Conservation (phyloP, 768 basidiomycete species). For the Paxillus rubicundulus region DNA sequence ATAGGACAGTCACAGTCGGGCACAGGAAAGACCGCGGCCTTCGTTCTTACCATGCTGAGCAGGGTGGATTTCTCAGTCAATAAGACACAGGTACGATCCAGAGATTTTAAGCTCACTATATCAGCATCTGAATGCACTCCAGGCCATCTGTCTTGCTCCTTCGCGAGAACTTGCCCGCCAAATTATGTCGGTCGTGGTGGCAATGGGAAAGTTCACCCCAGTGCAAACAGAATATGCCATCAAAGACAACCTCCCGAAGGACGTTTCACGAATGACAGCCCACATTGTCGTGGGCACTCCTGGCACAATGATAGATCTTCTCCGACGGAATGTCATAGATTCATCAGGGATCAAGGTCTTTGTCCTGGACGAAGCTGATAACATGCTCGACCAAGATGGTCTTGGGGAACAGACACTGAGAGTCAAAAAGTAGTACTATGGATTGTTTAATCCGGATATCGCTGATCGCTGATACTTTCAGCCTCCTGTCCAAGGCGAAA, state of each 20-base stretch:
- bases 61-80: constrained; percentile 82
- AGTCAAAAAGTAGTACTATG: constrained; percentile 79
- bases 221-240: constrained; percentile 96
- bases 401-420: constrained; percentile 90
- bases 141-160: constrained; percentile 97
- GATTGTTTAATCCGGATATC: neutral
- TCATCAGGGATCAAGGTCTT: constrained; percentile 82
- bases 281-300: constrained; percentile 96
- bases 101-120: neutral
- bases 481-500: constrained; percentile 54
- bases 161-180: constrained; percentile 96
- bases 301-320: constrained; percentile 89
- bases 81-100: constrained; percentile 69
- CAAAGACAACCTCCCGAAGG: constrained; percentile 74
- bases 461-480: constrained; percentile 28
- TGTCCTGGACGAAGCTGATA: constrained; percentile 97
- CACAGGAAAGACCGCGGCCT: constrained; percentile 98
- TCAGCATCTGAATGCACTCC: constrained; percentile 7
- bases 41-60: constrained; percentile 95
- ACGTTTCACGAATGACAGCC: constrained; percentile 67
- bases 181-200: constrained; percentile 91
- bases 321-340: constrained; percentile 77
- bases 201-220: constrained; percentile 93
- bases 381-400: constrained; percentile 95
- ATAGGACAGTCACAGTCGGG: constrained; percentile 99